A percentile compares a stretch with the other conserved stretches of the same genome.
phyloP scores from a whole-genome alignment of 2,329 filamentous ascomycete species.

The Aspergillus sp. region DNA sequence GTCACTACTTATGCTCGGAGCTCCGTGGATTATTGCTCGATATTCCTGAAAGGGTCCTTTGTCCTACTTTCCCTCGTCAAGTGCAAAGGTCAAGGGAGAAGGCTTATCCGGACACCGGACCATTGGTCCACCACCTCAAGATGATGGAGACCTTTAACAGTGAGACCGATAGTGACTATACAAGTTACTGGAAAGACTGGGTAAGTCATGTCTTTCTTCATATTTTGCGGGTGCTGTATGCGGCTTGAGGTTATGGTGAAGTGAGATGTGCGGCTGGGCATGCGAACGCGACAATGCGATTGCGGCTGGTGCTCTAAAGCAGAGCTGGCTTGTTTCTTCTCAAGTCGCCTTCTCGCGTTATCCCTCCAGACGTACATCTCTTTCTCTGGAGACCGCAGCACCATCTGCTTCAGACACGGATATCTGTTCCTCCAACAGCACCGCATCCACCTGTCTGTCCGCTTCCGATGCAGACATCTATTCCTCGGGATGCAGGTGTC shows the following conservation, averaged over 20 bases:
- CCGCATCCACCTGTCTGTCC: too few relatives aligned
- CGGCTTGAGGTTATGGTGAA: conserved; percentile 6
- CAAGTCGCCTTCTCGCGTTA: too few relatives aligned
- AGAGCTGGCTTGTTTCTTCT: not conserved
- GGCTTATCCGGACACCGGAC: not conserved
- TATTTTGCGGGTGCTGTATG: conserved; percentile 4
- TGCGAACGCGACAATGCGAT: conserved; percentile 3
- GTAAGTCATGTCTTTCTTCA: conserved; percentile 49
- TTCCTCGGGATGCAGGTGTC: not conserved
- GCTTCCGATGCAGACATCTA: not conserved
- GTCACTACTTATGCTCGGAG: conserved; percentile 10
- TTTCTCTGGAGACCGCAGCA: too few relatives aligned
- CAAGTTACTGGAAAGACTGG: conserved; percentile 99
- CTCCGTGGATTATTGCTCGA: conserved; percentile 9
- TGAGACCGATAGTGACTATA: conserved; percentile 97
- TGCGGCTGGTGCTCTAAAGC: conserved; percentile 3
- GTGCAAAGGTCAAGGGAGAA: conserved; percentile 10
- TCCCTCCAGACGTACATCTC: too few relatives aligned
- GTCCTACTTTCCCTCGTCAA: conserved; percentile 15
- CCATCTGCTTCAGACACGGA: too few relatives aligned
- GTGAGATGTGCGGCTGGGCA: conserved; percentile 5
- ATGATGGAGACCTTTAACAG: conserved; percentile 95
- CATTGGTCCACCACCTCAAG: conserved; percentile 4
- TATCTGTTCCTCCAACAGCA: too few relatives aligned
- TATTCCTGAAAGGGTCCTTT: conserved; percentile 13